These are phyloP conservation scores for Diaporthe nobilis DNA, from an alignment of 2,329 filamentous ascomycete genomes.

Conservation along the genomic window DNA sequence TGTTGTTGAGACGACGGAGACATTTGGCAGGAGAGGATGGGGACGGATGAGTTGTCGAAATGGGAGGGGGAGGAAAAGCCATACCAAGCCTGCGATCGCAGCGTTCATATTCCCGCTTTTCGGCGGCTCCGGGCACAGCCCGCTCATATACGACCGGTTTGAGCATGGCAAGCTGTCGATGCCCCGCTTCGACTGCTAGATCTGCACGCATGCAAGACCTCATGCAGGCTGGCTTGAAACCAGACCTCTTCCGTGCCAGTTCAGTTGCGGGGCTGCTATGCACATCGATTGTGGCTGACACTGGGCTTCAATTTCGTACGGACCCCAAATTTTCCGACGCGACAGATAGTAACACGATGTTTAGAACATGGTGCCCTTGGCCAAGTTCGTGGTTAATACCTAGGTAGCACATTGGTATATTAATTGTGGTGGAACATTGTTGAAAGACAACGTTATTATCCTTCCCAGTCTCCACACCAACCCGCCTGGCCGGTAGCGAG, in stretches of 20 bases:
- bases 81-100: constrained; percentile 28
- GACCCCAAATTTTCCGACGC: neutral
- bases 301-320: neutral
- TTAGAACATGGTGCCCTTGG: neutral
- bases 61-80: neutral
- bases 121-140: neutral
- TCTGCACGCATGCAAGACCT: constrained; percentile 16
- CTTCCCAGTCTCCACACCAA: neutral
- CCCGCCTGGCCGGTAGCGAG: neutral
- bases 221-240: constrained; percentile 16
- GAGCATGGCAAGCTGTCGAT: neutral
- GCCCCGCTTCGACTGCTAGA: neutral
- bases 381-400: neutral
- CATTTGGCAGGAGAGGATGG: neutral
- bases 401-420: neutral
- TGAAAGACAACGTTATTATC: neutral
- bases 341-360: neutral
- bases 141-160: neutral
- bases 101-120: neutral
- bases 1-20: neutral
- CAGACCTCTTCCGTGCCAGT: neutral
- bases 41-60: neutral
- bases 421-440: neutral
- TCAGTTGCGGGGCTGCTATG: constrained; percentile 22
- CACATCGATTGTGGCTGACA: neutral